Evolutionary conservation across 2,329 filamentous ascomycete species (phyloP), one percentile per base, ranked within the genome.

Genomic region (Aureobasidium sp.): DNA sequence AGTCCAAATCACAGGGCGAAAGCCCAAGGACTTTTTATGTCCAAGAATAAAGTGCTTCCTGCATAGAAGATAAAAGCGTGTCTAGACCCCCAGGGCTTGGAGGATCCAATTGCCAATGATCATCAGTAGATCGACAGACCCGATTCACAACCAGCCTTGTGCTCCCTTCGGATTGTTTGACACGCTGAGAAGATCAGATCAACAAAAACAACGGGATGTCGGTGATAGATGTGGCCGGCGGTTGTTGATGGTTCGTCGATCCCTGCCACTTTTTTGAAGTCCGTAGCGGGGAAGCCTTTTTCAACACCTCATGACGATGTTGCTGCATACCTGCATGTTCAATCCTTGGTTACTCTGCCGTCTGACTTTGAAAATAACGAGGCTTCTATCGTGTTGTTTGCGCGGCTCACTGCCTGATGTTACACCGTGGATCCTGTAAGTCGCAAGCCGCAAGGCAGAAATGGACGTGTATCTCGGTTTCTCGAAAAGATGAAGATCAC

Each of bases 201-300:
- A 57, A 36, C 51, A 44, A 21, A 21, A 27, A 25, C 39, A 30
- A 57, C 53, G 53, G 53, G 32, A 36, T 27, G 39, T 57, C 53
- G 53, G 53, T 45, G 41, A 3, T 27, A 10, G 29, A 16, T 14
- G 36, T 27, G 11, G 36, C 53, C 53, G 53, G 37, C 29, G 37
- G 30, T 2, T 42, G 50, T 36, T 57, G 41, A 39, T 45, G 41
- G 39, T 36, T 57, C 39, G 53, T 45, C 27, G 53, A 57, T 57
- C 53, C n/a, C 30, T 57, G 41, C 41, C 53, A 54, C 27, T 36
- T 34, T 34, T 21, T 34, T 25, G 8, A 14, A 58, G 54, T 58
- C 54, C 54, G 54, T 58, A 58, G 54, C 54, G 54, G 54, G 54
- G 54, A 58, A 58, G 42, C 42, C 54, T 47, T 48, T 47, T 58